A percentile compares a stretch with the other conserved stretches of the same genome.
Conservation (phyloP, 108 stramenopile species). For the Skeletonema potamos region DNA sequence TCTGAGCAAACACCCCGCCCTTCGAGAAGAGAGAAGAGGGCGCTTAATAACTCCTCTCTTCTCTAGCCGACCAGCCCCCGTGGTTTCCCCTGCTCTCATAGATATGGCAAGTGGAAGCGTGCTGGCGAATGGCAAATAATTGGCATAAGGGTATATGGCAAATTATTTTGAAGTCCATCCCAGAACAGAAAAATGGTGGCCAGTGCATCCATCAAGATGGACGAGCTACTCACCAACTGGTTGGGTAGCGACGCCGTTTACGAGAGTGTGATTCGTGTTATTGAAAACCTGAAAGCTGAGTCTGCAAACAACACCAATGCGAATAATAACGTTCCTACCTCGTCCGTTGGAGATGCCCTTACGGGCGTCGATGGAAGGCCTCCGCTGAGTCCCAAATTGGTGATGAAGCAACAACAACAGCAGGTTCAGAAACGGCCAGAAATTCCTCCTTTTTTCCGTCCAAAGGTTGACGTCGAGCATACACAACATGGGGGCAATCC, state of each 20-base stretch:
- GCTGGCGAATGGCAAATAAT: neutral
- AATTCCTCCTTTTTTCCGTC: conserved; percentile 39
- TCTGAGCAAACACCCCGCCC: no score
- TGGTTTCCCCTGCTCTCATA: no score
- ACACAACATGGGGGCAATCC: conserved; percentile 4
- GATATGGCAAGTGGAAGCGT: no score
- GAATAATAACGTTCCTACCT: conserved; percentile 1
- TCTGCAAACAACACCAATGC: conserved; percentile 18
- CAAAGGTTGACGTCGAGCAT: neutral
- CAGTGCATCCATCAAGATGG: conserved; percentile 73
- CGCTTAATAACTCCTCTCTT: no score
- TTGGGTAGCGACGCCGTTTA: conserved; percentile 71
- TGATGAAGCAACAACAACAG: conserved; percentile 24
- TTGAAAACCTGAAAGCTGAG: conserved; percentile 57
- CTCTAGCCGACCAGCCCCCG: no score
- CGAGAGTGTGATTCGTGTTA: conserved; percentile 66
- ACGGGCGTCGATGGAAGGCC: conserved; percentile 40
- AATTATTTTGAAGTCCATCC: no score
- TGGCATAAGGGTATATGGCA: no score
- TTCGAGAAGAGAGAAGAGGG: no score
- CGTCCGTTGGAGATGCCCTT: neutral
- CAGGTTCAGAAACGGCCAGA: conserved; percentile 4
- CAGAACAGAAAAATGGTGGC: conserved; percentile 46
- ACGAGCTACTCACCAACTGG: conserved; percentile 83
- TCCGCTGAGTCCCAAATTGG: conserved; percentile 47